phyloP scores from a whole-genome alignment of 2,329 filamentous ascomycete genomes.

The Sphaerulina musiva region DNA sequence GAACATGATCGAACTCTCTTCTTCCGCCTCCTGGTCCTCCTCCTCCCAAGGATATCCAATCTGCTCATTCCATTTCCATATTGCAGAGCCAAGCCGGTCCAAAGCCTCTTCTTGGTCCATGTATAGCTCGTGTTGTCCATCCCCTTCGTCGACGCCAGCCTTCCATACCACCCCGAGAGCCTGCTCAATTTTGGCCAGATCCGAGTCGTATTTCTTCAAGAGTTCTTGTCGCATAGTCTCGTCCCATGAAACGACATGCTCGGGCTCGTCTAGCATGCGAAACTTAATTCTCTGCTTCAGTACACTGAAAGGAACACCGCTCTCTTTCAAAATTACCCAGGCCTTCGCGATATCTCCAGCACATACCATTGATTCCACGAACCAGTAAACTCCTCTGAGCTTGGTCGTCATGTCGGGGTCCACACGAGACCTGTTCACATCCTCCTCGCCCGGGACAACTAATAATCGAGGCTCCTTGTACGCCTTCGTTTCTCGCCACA shows the following conservation, averaged over 20 bases:
- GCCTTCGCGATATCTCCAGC: conserved; percentile 28
- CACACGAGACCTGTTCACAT: neutral
- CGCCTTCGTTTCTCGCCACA: conserved; percentile 27
- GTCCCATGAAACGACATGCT: conserved; percentile 25
- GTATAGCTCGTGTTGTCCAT: conserved; percentile 25
- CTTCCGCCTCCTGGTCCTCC: too few species aligned
- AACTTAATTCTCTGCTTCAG: conserved; percentile 21
- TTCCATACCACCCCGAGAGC: conserved; percentile 31
- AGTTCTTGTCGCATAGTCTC: conserved; percentile 26
- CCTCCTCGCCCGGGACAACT: neutral
- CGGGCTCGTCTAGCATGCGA: conserved; percentile 25
- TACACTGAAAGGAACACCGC: conserved; percentile 18
- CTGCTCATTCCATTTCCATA: conserved; percentile 25
- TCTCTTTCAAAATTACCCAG: conserved; percentile 29
- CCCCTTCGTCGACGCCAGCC: conserved; percentile 9
- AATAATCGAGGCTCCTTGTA: conserved; percentile 22
- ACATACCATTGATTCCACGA: conserved; percentile 31
- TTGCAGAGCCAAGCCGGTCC: conserved; percentile 24
- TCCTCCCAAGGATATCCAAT: conserved; percentile 29
- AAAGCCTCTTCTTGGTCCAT: conserved; percentile 28
- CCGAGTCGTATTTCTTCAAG: conserved; percentile 27
- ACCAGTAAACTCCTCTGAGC: conserved; percentile 32
- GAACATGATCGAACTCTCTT: conserved; percentile 12
- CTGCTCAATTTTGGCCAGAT: conserved; percentile 29
- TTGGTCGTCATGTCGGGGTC: conserved; percentile 20